phyloP scores from a whole-genome alignment of 768 basidiomycete species.

The Favolaschia claudopus region DNA sequence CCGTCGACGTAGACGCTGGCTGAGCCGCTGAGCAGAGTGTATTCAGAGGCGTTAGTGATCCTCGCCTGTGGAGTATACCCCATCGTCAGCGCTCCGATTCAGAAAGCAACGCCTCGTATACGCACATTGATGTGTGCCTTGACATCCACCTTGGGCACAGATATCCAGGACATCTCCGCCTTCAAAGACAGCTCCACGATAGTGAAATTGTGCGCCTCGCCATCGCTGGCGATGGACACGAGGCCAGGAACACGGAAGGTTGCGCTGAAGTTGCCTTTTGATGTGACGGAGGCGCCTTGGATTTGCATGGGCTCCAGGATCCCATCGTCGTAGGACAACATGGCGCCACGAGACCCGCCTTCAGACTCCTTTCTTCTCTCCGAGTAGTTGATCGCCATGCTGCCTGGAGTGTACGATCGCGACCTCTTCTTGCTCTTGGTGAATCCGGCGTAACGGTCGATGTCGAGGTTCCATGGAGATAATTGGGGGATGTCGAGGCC shows the following conservation, averaged over 20 bases:
- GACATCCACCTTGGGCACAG: conserved; percentile 36
- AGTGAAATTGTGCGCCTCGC: conserved; percentile 36
- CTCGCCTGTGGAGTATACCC: conserved; percentile 30
- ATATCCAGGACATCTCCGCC: conserved; percentile 37
- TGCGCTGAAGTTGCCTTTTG: conserved; percentile 35
- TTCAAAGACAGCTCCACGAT: conserved; percentile 33
- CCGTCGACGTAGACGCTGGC: conserved; percentile 40
- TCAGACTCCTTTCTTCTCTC: no score
- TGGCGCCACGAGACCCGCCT: no score
- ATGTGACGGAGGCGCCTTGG: conserved; percentile 9
- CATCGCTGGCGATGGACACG: conserved; percentile 35
- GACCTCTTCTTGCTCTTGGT: not conserved
- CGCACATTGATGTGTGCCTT: conserved; percentile 35
- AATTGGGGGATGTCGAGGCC: conserved; percentile 29
- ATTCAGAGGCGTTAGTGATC: conserved; percentile 38
- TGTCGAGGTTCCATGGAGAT: conserved; percentile 23
- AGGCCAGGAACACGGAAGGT: conserved; percentile 37
- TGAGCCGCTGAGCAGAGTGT: conserved; percentile 31
- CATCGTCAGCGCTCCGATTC: no score
- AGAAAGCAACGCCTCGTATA: not conserved
- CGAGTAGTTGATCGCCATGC: not conserved
- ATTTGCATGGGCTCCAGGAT: not conserved
- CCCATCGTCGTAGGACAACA: not conserved
- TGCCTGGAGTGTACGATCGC: not conserved
- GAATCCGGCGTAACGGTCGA: not conserved